Conservation (phyloP, 805 yeast species). For the Schizosaccharomyces osmophilus region DNA sequence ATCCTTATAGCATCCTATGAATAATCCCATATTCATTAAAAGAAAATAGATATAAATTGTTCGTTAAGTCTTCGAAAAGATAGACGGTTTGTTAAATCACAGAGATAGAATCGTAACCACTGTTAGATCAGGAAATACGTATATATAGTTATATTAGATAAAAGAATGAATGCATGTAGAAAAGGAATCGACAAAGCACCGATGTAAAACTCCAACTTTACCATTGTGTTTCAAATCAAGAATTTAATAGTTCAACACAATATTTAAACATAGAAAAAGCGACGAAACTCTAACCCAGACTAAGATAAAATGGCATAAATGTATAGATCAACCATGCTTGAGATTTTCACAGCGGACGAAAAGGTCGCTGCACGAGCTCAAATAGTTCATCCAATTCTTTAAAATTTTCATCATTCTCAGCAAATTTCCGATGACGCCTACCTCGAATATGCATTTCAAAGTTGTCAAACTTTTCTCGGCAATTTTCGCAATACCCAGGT, state of each 20-base stretch:
- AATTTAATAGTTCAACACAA: too few species aligned
- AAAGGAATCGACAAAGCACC: background rate
- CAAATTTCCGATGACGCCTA: slow-evolving; percentile 43
- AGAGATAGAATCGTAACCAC: background rate
- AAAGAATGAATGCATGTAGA: background rate
- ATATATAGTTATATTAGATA: background rate
- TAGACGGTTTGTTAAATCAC: too few species aligned
- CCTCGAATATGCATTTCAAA: slow-evolving; percentile 7
- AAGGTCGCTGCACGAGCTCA: slow-evolving; percentile 5
- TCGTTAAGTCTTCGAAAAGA: too few species aligned
- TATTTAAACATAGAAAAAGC: too few species aligned
- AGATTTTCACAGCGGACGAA: background rate
- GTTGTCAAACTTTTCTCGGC: slow-evolving; percentile 7
- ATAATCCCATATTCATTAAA: background rate
- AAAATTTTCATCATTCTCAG: slow-evolving; percentile 46
- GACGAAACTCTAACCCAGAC: too few species aligned
- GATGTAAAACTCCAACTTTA: too few species aligned
- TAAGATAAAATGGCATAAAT: too few species aligned
- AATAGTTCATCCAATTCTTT: slow-evolving; percentile 54
- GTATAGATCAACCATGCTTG: background rate
- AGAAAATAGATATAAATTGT: background rate
- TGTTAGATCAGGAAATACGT: background rate
- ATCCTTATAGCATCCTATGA: background rate
- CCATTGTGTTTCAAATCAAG: too few species aligned
- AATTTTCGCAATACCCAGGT: slow-evolving; percentile 3